Evolutionary conservation across 2,329 filamentous ascomycete genomes (phyloP), one percentile per base, ranked within the genome.

Genomic region (Fusarium brevicatenulatum): DNA sequence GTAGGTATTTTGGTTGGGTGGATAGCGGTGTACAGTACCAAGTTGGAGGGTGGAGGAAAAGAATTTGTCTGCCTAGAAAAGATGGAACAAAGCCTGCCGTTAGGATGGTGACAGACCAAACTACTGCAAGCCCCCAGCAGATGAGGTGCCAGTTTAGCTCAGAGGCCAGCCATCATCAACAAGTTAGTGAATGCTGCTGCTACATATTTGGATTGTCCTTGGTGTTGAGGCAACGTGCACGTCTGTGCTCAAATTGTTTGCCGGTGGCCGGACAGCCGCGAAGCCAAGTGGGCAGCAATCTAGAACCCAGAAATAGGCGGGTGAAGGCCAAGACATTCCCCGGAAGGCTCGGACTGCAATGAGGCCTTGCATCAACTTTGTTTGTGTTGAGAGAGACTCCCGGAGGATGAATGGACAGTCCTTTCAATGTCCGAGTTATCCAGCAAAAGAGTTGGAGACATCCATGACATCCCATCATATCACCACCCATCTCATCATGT

Each of bases 61-160:
- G 57, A 75, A 77, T 74, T 59, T 49, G 61, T 77, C 75, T 77
- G 75, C 75, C 75, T 76, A 70, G 56, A 65, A 56, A 68, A 68
- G 56, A 71, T 75, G 59, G 52, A 63, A 68, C 63, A 42, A 49
- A 65, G 39, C 25, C 25, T 34, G 36, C n/a, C 10, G 30, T 15
- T 25, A 32, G 34, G 66, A 28, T 53, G 58, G 65, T 58, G 56
- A 50, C 66, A 59, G 44, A 36, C 37, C 50, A 40, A 40, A 46
- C 67, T 75, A 75, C 73, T 74, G 76, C 74, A 76, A 75, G 72
- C 62, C 72, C 43, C 52, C 44, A 58, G 63, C 55, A 52, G 52
- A 59, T 61, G 49, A 52, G 32, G 49, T 21, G 63, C 64, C 56
- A 63, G 61, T 43, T 39, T 58, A 58, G 43, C 25, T 32, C 30